These are phyloP conservation scores for Mucor circinelloides DNA, from an alignment of 371 early-diverging fungal species.

Conservation along the genomic window DNA sequence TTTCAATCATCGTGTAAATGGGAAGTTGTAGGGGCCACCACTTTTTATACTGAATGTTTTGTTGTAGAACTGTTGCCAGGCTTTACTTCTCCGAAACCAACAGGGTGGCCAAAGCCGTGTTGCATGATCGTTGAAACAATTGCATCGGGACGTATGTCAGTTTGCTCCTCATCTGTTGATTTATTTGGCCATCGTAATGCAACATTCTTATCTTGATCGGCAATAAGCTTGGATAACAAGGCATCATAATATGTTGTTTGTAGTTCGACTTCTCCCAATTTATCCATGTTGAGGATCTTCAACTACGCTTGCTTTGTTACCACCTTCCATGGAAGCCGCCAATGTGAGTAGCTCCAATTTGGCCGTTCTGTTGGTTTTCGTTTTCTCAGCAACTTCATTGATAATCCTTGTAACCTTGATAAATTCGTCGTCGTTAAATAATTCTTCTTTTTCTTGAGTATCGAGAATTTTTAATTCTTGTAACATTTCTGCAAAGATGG, in stretches of 20 bases:
- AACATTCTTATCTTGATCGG: conserved; percentile 13
- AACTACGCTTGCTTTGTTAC: conserved; percentile 13
- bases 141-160: conserved; percentile 20
- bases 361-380: conserved; percentile 11
- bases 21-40: no score
- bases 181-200: conserved; percentile 21
- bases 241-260: conserved; percentile 23
- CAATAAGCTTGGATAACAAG: conserved; percentile 17
- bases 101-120: conserved; percentile 19
- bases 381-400: conserved; percentile 14
- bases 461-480: conserved; percentile 17
- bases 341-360: conserved; percentile 15
- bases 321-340: conserved; percentile 15
- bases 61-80: conserved; percentile 21
- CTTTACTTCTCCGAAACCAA: conserved; percentile 26
- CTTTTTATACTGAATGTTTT: conserved; percentile 24
- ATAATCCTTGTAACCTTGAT: conserved; percentile 12
- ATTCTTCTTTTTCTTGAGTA: conserved; percentile 13
- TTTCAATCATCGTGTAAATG: no score
- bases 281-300: conserved; percentile 10
- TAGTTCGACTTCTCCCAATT: conserved; percentile 18
- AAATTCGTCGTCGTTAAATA: conserved; percentile 15
- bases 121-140: conserved; percentile 22
- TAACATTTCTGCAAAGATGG: conserved; percentile 12
- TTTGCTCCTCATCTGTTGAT: conserved; percentile 3